A percentile compares a stretch with the other conserved stretches of the same genome.
These are phyloP conservation scores for Tricladium varicosporioides DNA, from an alignment of 2,329 filamentous ascomycete genomes.

Conservation along the genomic window DNA sequence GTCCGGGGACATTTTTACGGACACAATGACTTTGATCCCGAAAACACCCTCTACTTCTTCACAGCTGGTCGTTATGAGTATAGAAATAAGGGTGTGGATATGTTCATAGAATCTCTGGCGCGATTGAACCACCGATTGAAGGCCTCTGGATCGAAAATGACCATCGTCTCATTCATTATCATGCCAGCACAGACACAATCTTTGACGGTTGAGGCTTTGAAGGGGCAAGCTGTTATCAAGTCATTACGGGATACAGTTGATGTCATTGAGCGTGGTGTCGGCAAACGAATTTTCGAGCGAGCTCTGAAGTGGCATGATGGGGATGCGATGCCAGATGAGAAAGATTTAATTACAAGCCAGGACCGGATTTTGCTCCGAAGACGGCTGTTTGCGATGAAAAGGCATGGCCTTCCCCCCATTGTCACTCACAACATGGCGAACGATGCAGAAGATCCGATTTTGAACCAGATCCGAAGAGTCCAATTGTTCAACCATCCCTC, in stretches of 20 bases:
- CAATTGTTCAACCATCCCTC: conserved; percentile 95
- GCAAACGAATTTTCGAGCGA: conserved; percentile 90
- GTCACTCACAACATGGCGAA: conserved; percentile 99
- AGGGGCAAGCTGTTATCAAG: conserved; percentile 97
- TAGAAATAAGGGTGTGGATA: conserved; percentile 97
- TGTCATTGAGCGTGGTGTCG: conserved; percentile 88
- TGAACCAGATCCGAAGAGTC: conserved; percentile 93
- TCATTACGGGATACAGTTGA: conserved; percentile 90
- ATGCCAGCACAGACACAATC: conserved; percentile 97
- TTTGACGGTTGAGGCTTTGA: conserved; percentile 90
- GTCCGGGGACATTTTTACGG: conserved; percentile 98
- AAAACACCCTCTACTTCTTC: conserved; percentile 97
- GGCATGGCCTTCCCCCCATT: conserved; percentile 84
- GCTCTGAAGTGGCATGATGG: conserved; percentile 95
- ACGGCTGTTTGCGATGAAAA: conserved; percentile 94
- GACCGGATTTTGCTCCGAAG: conserved; percentile 91
- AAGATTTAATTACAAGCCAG: conserved; percentile 87
- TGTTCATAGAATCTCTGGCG: conserved; percentile 97
- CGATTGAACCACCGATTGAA: conserved; percentile 94
- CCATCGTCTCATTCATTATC: conserved; percentile 96
- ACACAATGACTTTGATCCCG: conserved; percentile 93
- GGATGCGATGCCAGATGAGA: conserved; percentile 89
- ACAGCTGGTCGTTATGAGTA: conserved; percentile 97
- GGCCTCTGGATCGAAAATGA: conserved; percentile 79
- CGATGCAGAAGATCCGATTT: conserved; percentile 85